A percentile compares a stretch with the other conserved stretches of the same genome.
Conservation (phyloP, 2,329 filamentous ascomycete genomes). For the Elsinoe necatrix region DNA sequence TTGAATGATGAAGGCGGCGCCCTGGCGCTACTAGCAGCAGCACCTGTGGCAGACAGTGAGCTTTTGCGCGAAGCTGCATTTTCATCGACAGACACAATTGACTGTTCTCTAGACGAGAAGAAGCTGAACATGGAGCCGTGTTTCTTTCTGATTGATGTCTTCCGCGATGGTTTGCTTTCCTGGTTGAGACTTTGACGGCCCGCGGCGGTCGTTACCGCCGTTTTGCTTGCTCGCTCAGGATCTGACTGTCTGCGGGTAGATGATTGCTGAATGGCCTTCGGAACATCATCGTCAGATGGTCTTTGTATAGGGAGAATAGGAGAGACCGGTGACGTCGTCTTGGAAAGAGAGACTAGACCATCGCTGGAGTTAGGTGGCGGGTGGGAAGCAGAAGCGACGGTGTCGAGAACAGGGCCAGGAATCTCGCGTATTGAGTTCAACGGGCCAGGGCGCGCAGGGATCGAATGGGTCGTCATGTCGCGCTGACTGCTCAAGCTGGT, state of each 20-base stretch:
- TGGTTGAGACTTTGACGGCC: background rate
- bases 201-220: background rate
- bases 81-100: background rate
- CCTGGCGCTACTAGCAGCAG: background rate
- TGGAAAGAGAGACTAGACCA: background rate
- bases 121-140: constrained; percentile 15
- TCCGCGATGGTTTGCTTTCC: background rate
- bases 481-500: background rate
- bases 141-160: constrained; percentile 8
- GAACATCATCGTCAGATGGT: constrained; percentile 4
- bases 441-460: background rate
- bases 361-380: background rate
- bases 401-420: background rate
- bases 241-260: background rate
- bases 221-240: constrained; percentile 1
- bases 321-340: constrained; percentile 5
- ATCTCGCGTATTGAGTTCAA: constrained; percentile 8
- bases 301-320: constrained; percentile 4
- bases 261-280: background rate
- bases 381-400: background rate
- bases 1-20: constrained; percentile 1
- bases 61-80: background rate
- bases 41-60: background rate
- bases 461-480: background rate
- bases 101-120: constrained; percentile 9